A percentile compares a stretch with the other conserved stretches of the same genome.
Evolutionary conservation across 2,329 filamentous ascomycete species (phyloP).

Genomic region (Diaporthe sp.): DNA sequence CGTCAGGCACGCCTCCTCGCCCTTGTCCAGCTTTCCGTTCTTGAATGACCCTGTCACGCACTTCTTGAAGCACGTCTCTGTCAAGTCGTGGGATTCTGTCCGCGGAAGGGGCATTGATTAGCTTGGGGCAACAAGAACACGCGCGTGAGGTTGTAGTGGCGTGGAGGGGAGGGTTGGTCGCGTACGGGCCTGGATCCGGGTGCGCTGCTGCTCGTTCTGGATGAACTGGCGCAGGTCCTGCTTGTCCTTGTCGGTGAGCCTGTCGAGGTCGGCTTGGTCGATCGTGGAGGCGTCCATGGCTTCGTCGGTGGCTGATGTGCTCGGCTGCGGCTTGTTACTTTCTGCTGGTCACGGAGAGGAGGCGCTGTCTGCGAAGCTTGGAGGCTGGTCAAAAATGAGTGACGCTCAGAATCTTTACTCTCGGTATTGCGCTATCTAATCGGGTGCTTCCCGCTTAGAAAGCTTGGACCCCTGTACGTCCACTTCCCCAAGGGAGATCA

Average conservation of each 20-base stretch:
- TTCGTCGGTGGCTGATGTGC: background rate
- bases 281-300: constrained; percentile 47
- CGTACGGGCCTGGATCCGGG: constrained; percentile 74
- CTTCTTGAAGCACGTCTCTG: constrained; percentile 93
- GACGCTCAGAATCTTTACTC: constrained; percentile 38
- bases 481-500: background rate
- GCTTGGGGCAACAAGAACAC: background rate
- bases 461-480: background rate
- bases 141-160: background rate
- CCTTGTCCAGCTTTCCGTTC: constrained; percentile 78
- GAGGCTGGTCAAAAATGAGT: background rate
- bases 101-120: background rate
- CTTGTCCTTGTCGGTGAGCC: constrained; percentile 86
- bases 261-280: constrained; percentile 75
- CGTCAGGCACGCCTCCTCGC: constrained; percentile 85
- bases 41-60: constrained; percentile 85
- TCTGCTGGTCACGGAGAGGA: background rate
- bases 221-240: constrained; percentile 90
- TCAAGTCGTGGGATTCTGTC: constrained; percentile 68
- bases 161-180: background rate
- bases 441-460: constrained; percentile 22
- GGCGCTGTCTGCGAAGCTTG: background rate
- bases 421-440: constrained; percentile 34
- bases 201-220: constrained; percentile 86
- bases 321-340: background rate